Conservation (phyloP, 1,284 basidiomycete species). For the Irpex rosettiformis region DNA sequence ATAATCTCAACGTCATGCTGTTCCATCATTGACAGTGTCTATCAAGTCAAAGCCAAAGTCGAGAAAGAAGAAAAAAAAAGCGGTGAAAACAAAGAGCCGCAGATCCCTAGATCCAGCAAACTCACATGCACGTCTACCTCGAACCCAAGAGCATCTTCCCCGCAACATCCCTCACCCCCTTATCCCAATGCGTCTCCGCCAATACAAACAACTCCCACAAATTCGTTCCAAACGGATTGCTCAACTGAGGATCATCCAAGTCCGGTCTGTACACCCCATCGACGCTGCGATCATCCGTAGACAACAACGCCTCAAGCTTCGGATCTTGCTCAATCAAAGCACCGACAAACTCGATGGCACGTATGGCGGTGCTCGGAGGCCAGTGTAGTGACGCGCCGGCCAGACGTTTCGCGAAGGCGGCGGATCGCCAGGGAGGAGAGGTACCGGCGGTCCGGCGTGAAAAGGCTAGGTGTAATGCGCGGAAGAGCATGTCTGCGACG, state of each 20-base stretch:
- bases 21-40: too few relatives aligned
- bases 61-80: neutral
- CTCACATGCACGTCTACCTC: too few relatives aligned
- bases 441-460: constrained; percentile 54
- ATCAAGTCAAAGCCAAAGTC: too few relatives aligned
- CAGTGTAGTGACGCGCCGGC: constrained; percentile 77
- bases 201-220: constrained; percentile 70
- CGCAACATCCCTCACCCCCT: constrained; percentile 47
- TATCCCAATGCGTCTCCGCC: constrained; percentile 56
- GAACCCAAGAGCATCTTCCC: constrained; percentile 10
- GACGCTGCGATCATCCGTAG: constrained; percentile 80
- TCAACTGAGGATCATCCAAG: constrained; percentile 84
- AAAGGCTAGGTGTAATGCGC: constrained; percentile 79
- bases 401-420: constrained; percentile 91
- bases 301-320: constrained; percentile 80
- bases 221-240: constrained; percentile 66
- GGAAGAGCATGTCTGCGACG: constrained; percentile 79
- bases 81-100: neutral
- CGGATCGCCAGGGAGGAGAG: constrained; percentile 75
- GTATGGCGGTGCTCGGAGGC: constrained; percentile 64
- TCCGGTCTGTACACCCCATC: constrained; percentile 82
- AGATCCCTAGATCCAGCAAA: too few relatives aligned
- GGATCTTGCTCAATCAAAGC: constrained; percentile 74
- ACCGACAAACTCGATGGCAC: constrained; percentile 71
- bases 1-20: too few relatives aligned